These are phyloP conservation scores for Acacia pycnantha DNA, from an alignment of 331 rosid species.

Conservation along the genomic window DNA sequence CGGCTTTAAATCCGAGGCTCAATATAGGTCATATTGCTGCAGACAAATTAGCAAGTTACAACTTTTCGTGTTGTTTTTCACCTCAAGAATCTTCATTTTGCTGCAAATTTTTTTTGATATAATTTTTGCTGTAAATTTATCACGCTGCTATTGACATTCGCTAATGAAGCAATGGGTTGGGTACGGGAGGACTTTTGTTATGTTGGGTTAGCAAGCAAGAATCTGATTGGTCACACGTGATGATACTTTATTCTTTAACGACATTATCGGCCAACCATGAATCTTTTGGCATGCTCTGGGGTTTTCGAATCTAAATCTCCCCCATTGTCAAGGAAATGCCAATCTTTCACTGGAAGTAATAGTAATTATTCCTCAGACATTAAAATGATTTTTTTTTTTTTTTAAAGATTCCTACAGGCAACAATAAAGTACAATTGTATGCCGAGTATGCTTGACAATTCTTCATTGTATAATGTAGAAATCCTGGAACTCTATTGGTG, in stretches of 20 bases:
- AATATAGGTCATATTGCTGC: background rate
- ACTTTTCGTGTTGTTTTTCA: background rate
- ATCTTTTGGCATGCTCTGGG: background rate
- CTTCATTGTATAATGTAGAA: too few relatives aligned
- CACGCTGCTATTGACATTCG: background rate
- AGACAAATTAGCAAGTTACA: background rate
- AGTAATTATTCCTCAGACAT: background rate
- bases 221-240: background rate
- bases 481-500: background rate
- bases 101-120: background rate
- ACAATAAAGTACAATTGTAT: background rate
- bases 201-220: background rate
- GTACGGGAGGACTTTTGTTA: background rate
- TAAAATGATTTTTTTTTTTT: too few relatives aligned
- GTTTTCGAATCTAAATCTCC: slow-evolving; percentile 27
- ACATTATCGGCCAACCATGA: background rate
- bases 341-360: slow-evolving; percentile 20
- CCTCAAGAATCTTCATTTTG: background rate
- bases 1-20: slow-evolving; percentile 16
- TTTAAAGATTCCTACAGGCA: too few relatives aligned
- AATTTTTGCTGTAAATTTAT: background rate
- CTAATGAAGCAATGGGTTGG: background rate
- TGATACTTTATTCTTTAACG: background rate
- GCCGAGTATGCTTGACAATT: background rate
- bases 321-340: slow-evolving; percentile 30